phyloP scores from a whole-genome alignment of 345 rosid genomes.

The Salix purpurea region DNA sequence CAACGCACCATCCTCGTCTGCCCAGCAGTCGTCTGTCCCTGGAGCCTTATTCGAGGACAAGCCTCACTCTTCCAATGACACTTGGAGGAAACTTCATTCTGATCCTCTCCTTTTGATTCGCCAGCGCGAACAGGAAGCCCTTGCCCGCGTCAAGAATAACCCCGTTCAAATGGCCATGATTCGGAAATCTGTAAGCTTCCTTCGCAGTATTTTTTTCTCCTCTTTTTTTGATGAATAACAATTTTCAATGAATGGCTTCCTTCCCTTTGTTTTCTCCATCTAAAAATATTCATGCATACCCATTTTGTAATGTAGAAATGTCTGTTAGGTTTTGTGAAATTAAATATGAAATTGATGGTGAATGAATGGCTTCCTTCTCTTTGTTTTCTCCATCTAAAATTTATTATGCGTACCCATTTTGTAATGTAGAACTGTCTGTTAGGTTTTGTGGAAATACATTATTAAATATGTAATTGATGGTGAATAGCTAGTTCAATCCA shows the following conservation, averaged over 20 bases:
- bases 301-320: neutral
- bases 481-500: neutral
- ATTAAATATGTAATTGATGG: neutral
- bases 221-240: neutral
- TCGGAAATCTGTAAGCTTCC: slow-evolving; percentile 67
- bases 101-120: slow-evolving; percentile 91
- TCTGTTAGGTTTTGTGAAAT: neutral
- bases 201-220: neutral
- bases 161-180: slow-evolving; percentile 86
- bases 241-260: neutral
- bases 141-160: slow-evolving; percentile 87
- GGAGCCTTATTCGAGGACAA: slow-evolving; percentile 94
- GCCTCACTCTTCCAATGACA: slow-evolving; percentile 67
- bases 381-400: neutral
- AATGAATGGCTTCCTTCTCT: neutral
- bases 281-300: neutral
- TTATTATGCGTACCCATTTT: neutral
- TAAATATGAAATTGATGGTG: neutral
- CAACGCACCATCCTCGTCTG: slow-evolving; percentile 8
- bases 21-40: slow-evolving; percentile 46
- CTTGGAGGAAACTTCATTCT: slow-evolving; percentile 92
- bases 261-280: neutral
- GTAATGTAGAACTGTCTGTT: neutral
- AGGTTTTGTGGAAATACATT: neutral
- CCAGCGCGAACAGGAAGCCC: slow-evolving; percentile 92